Evolutionary conservation across 768 basidiomycete genomes (phyloP), one percentile per base, ranked within the genome.

Genomic region (Cubamyces lactineus): DNA sequence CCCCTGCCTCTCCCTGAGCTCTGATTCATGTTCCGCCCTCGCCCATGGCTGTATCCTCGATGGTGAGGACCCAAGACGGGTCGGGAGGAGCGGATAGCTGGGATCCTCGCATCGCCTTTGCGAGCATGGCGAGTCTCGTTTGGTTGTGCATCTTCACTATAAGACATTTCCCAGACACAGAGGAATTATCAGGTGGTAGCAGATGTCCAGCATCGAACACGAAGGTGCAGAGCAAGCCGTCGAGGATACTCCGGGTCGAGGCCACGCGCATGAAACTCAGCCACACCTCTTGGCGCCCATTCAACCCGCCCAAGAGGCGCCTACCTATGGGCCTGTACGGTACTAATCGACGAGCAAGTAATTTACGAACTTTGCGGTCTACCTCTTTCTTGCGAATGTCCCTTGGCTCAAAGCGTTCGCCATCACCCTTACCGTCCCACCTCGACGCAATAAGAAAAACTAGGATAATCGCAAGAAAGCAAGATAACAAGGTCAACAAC

Each of bases 81-180:
- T 12, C 41, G 24, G 52, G 59, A 52, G 61, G 71, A 41, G 45
- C 66, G 70, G 23, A 78, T 71, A 16, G 57, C 66, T 4, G 77
- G 78, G 3, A 78, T 56, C 16, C 40, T 21, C 0, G 69, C 46
- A 7, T 54, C 67, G 0, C 78, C 76, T 57, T 78, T 78, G 42
- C 74, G 73, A 26, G 71, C 57, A 55, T 73, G 67, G 48, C 76
- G 76, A 5, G 71, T 59, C 62, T 79, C 77, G 62, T 79, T 79
- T 19, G 76, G 77, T 53, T 80, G 79, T 1, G 63, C 61, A 62
- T 79, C 78, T 61, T 80, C 79, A 17, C 26, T 53, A 52, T 70
- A 71, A 50, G 54, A 23, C 62, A 63, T 63, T 28, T 17, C 30
- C 24, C 26, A 41, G 24, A n/a, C 5, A 16, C 7, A 15, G 21